Percentiles rank a stretch among this genome's conserved stretches.
These are phyloP conservation scores for Apophysomyces sp. DNA, from an alignment of 371 early-diverging fungal species.

Conservation along the genomic window DNA sequence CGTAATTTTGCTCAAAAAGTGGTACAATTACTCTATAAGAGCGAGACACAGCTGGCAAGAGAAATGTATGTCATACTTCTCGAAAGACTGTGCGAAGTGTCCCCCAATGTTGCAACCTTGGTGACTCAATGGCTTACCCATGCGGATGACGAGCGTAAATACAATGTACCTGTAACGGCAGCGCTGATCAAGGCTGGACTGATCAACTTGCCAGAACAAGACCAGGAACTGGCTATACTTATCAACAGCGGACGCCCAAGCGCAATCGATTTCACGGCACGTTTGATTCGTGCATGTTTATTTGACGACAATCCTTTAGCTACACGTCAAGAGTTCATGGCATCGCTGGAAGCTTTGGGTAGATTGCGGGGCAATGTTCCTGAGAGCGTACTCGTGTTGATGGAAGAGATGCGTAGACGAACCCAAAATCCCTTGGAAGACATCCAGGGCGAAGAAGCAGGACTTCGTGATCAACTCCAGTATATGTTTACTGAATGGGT, in stretches of 20 bases:
- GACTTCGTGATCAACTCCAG: conserved; percentile 68
- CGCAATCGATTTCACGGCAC: conserved; percentile 79
- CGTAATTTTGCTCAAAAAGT: conserved; percentile 86
- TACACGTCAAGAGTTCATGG: conserved; percentile 70
- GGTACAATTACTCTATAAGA: conserved; percentile 79
- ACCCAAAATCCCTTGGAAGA: conserved; percentile 19
- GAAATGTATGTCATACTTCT: conserved; percentile 84
- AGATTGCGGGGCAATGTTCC: conserved; percentile 69
- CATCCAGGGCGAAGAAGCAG: conserved; percentile 31
- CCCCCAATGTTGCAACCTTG: conserved; percentile 76
- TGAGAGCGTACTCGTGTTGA: conserved; percentile 55
- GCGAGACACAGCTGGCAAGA: conserved; percentile 70
- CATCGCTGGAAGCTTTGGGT: conserved; percentile 69
- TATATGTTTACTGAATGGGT: conserved; percentile 89
- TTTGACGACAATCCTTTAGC: conserved; percentile 57
- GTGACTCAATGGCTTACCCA: conserved; percentile 92
- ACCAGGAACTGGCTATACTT: conserved; percentile 81
- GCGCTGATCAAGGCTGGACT: conserved; percentile 79
- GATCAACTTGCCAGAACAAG: conserved; percentile 77
- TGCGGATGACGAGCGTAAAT: conserved; percentile 92
- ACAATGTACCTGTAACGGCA: conserved; percentile 81
- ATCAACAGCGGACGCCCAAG: conserved; percentile 73
- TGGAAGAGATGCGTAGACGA: conserved; percentile 26
- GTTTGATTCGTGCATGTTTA: conserved; percentile 72
- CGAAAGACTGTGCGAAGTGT: conserved; percentile 78